Conservation (phyloP, 2,329 filamentous ascomycete genomes). For the Cytospora schulzeri region DNA sequence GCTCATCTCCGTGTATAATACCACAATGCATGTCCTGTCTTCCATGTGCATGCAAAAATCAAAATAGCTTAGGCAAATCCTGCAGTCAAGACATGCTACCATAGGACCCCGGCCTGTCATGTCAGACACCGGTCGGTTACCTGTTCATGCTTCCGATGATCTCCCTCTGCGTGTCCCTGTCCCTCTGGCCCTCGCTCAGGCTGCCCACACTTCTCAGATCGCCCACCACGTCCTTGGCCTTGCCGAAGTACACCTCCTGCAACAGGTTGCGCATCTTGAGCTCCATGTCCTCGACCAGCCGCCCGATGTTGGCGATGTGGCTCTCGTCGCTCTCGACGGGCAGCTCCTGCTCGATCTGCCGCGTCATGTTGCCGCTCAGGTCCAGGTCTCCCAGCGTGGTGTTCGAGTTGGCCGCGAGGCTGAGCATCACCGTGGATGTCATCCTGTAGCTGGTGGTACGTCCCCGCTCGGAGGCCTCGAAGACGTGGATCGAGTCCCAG, state of each 20-base stretch:
- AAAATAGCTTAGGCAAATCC: neutral
- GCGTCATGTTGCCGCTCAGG: constrained; percentile 95
- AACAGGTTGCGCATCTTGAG: constrained; percentile 98
- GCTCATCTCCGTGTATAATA: constrained; percentile 22
- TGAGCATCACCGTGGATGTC: constrained; percentile 93
- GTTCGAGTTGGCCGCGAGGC: constrained; percentile 62
- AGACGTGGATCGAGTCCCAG: constrained; percentile 99
- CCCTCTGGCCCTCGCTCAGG: constrained; percentile 80
- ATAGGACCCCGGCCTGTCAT: neutral
- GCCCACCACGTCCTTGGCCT: constrained; percentile 97
- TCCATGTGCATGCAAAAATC: constrained; percentile 4
- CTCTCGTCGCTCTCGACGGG: constrained; percentile 86
- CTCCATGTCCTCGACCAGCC: constrained; percentile 98
- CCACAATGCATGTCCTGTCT: constrained; percentile 15
- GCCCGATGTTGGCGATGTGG: constrained; percentile 93
- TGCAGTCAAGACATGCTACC: constrained; percentile 14
- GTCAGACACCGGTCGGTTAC: constrained; percentile 31
- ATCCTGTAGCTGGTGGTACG: constrained; percentile 96
- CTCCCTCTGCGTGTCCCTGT: constrained; percentile 83
- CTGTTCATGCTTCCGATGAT: constrained; percentile 70
- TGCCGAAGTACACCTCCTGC: constrained; percentile 99
- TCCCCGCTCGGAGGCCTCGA: constrained; percentile 91
- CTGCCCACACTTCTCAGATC: constrained; percentile 86
- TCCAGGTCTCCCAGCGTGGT: constrained; percentile 79
- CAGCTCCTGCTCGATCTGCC: constrained; percentile 91